Base-by-base conservation (phyloP, 176 grass and related monocot species). In the Saccharum officinarum region DNA sequence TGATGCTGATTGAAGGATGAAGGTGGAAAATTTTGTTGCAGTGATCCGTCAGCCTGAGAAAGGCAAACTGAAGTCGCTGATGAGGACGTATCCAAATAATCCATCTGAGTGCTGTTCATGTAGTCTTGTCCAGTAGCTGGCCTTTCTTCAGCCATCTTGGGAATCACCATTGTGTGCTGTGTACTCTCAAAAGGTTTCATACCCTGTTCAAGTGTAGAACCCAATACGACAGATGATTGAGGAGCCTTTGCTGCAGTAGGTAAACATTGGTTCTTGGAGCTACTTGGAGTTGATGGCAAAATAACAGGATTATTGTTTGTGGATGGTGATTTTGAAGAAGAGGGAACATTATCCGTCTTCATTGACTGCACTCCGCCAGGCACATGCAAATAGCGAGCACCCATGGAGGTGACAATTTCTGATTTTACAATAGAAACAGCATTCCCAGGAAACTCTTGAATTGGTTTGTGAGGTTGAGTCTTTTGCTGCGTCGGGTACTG, bases 21-120 rank as follows among this genome's bases (percentile, higher is more conserved):
- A 71, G 88, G 46, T 38, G 79, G 90, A 78, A 92, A 88, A 82
- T 78, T 90, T 62, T 95, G 93, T 77, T 83, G 93, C 80, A 92
- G 83, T 57, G 87, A 77, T 83, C 85, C 87, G 68, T 95, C 90
- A 83, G 90, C 74, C 75, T 92, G 93, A 77, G 93, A 95, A 77
- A 95, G 87, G 76, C 93, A 92, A 64, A 88, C 87, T 10, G 93
- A 95, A 75, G 93, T 95, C 68, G 87, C 93, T 63, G 93, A 95
- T 63, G 93, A 95, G 64, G 93, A 90, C 7, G 93, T 92, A 66
- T 95, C 93, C 79, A 95, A 88, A 78, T 83, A 92, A 81, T 95
- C 93, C 55, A 90, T 71, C 18, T 92, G 85, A 73, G 73, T 82
- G 31, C 77, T 94, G 71, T 84, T 89, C 68, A 87, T 75, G 78